phyloP scores from a whole-genome alignment of 176 grass and related monocot species.

The Phyllostachys edulis region DNA sequence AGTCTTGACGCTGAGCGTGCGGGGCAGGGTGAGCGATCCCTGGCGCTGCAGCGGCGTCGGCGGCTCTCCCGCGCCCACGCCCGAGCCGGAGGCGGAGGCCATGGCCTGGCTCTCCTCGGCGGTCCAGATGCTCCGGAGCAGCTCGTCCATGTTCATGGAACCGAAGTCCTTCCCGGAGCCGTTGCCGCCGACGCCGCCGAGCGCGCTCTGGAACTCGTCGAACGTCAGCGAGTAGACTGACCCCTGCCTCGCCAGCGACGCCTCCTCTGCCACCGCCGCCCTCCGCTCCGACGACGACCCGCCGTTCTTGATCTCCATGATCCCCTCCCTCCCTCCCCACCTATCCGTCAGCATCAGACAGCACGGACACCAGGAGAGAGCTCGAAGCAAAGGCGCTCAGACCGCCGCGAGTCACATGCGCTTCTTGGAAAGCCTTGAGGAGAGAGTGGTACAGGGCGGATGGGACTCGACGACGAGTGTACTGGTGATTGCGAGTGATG shows the following conservation, averaged over 20 bases:
- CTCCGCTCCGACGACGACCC: conserved; percentile 39
- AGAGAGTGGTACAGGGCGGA: not conserved
- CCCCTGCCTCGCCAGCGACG: conserved; percentile 49
- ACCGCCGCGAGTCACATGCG: conserved; percentile 41
- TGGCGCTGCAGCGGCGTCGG: conserved; percentile 53
- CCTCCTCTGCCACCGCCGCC: not conserved
- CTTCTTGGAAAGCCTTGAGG: conserved; percentile 28
- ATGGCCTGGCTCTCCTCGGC: conserved; percentile 87
- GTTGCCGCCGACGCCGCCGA: conserved; percentile 27
- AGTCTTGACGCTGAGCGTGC: conserved; percentile 78
- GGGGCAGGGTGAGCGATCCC: conserved; percentile 72
- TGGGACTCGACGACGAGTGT: not conserved
- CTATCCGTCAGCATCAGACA: conserved; percentile 25
- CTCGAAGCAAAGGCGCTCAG: conserved; percentile 12
- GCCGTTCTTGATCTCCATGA: conserved; percentile 45
- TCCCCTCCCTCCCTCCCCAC: not conserved
- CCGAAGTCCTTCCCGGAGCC: conserved; percentile 70
- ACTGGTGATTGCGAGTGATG: not conserved
- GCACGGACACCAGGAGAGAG: conserved; percentile 17
- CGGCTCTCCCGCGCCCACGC: not conserved
- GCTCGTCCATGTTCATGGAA: no score
- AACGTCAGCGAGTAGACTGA: conserved; percentile 83
- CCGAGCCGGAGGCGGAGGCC: conserved; percentile 24
- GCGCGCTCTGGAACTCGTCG: conserved; percentile 80
- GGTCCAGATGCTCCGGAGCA: conserved; percentile 92